phyloP scores from a whole-genome alignment of 192 early-diverging fungal species.

The Globomyces pollinis-pini region DNA sequence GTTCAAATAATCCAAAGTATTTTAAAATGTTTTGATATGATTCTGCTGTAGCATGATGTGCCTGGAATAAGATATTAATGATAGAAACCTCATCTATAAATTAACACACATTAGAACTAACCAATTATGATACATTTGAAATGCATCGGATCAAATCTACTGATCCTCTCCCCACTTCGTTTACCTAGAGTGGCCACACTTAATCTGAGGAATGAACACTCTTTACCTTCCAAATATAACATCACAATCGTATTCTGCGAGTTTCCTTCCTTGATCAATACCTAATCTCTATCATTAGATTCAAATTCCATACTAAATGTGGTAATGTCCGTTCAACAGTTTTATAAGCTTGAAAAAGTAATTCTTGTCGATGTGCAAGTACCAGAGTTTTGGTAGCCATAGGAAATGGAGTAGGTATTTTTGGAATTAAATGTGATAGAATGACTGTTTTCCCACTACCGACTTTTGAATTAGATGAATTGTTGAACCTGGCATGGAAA shows the following conservation, averaged over 20 bases:
- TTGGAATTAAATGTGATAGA: conserved; percentile 71
- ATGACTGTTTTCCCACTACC: conserved; percentile 88
- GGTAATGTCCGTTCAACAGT: too few relatives aligned
- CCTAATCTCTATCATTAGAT: conserved; percentile 5
- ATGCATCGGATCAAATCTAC: conserved; percentile 70
- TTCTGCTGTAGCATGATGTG: conserved; percentile 81
- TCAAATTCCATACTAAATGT: conserved; percentile 19
- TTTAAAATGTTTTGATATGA: conserved; percentile 65
- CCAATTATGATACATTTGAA: too few relatives aligned
- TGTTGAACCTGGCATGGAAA: conserved; percentile 55
- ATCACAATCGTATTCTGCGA: conserved; percentile 51
- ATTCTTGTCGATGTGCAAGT: conserved; percentile 82
- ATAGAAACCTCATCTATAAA: too few relatives aligned
- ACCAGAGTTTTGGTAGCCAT: conserved; percentile 70
- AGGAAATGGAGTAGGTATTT: conserved; percentile 46
- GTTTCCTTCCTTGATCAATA: conserved; percentile 36
- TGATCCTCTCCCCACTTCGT: conserved; percentile 37
- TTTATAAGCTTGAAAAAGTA: conserved; percentile 68
- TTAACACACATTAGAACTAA: conserved; percentile 80
- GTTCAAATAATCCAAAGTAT: conserved; percentile 49
- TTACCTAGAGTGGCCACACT: conserved; percentile 64
- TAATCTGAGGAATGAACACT: conserved; percentile 6
- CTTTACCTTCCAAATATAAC: conserved; percentile 59
- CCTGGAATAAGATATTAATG: too few relatives aligned
- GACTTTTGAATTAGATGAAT: conserved; percentile 19